Evolutionary conservation across 768 basidiomycete genomes (phyloP), one percentile per base, ranked within the genome.

Genomic region (Panaeolus papilionaceus): DNA sequence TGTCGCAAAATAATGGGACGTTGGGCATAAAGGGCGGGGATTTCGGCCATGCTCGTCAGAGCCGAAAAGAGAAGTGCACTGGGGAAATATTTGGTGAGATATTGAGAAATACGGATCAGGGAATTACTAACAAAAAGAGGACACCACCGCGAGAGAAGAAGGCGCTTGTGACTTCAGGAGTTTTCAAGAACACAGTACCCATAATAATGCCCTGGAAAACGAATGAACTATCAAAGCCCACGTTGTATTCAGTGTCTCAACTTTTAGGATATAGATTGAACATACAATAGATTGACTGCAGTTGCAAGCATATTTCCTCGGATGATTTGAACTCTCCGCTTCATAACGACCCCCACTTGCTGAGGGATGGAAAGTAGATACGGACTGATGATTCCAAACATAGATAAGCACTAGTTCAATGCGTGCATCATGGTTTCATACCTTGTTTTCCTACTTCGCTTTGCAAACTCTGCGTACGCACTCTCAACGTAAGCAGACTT

Each of bases 71-170:
- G 81, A 4, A 90, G 75, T 1, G 89, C 76, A 64, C 89, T 90
- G 62, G 23, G 67, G 45, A 62, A 37, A 39, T 18, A 47, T 10
- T 70, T 20, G 44, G 63, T 51, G 58, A 63, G 38, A 28, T 44
- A 63, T 5, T 14, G 37, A 2, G 33, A 38, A 39, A 28, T 37
- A 40, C 7, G 12, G 14, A 23, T 14, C 16, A 63, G 23, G 8
- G 14, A 64, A 26, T 11, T 33, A 78, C 86, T 39, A 74, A 90
- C 85, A 93, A 92, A 84, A 92, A 94, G 20, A 95, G 80, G 26
- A 91, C 82, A 78, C 92, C 89, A 45, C 92, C 92, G 20, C 93
- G 86, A n/a, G 90, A 88, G 81, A 92, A 93, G 74, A 86, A 90
- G 11, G 86, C 87, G 14, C 81, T 76, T 0, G 92, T 92, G 9